Evolutionary conservation across 768 basidiomycete genomes (phyloP), one percentile per base, ranked within the genome.

Genomic region (Ramaria sp.): DNA sequence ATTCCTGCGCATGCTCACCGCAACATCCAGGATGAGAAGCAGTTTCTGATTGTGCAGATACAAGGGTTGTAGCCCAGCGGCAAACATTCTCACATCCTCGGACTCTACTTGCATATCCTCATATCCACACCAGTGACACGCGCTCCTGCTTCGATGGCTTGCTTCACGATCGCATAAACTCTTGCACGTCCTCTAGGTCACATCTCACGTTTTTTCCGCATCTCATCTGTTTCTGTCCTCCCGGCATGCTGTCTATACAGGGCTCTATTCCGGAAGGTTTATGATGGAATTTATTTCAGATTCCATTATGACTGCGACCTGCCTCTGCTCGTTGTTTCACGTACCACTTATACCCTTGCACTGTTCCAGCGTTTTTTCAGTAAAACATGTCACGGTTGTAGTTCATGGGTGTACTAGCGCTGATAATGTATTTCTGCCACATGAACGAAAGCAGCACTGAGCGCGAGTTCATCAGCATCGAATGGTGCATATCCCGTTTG

Each of bases 41-140:
- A 92, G 63, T 97, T 95, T 75, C 78, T 96, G 64, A 91, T 97
- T 62, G 84, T 83, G 31, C 93, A 97, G 72, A 95, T 92, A 59
- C 86, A 91, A 71, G 77, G 74, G 55, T 79, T 91, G 58, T 91
- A 71, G 63, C 43, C 20, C 20, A 41, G 49, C 31, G 13, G 9
- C 34, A 37, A 37, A 13, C 22, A 41, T 53, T 20, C 13, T 0
- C 24, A 27, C 52, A 13, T 39, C 20, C 42, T 41, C 46, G 45
- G 11, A 7, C 37, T 22, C 19, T 1, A 22, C 33, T 51, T 52
- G 51, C 51, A 52, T 52, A 39, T 37, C 31, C 51, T 39, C 17
- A 6, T 11, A 37, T 49, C 22, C 24, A 49, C 20, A 17, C 20
- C 10, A 43, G n/a, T 43, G 48, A 30, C 48, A 30, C 48, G 15